phyloP scores from a whole-genome alignment of 2,329 filamentous ascomycete genomes.

The Rhinocladiella similis region DNA sequence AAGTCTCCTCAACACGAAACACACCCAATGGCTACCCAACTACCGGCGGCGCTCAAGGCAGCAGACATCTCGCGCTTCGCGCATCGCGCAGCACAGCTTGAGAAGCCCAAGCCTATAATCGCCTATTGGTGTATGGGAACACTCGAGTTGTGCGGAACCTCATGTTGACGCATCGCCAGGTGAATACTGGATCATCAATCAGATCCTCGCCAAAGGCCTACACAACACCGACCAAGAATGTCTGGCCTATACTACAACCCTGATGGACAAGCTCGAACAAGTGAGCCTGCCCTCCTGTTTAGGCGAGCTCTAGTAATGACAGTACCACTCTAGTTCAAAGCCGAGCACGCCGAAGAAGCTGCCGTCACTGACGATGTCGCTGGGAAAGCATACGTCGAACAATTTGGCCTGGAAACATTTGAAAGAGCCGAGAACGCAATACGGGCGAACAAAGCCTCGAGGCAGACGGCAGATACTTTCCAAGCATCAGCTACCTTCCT shows the following conservation, averaged over 20 bases:
- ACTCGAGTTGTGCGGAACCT: slow-evolving; percentile 9
- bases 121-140: slow-evolving; percentile 87
- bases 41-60: slow-evolving; percentile 73
- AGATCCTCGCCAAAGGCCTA: slow-evolving; percentile 78
- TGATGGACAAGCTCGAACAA: slow-evolving; percentile 91
- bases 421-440: slow-evolving; percentile 79
- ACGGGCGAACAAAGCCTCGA: slow-evolving; percentile 78
- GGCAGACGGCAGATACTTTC: slow-evolving; percentile 91
- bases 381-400: slow-evolving; percentile 88
- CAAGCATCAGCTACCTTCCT: slow-evolving; percentile 91
- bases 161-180: slow-evolving; percentile 51
- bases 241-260: slow-evolving; percentile 72
- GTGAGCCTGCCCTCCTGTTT: slow-evolving; percentile 42
- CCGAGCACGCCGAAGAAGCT: slow-evolving; percentile 72
- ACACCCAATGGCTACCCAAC: slow-evolving; percentile 64
- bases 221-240: slow-evolving; percentile 78
- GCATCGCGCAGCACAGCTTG: slow-evolving; percentile 78
- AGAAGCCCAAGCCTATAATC: slow-evolving; percentile 80
- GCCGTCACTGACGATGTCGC: slow-evolving; percentile 81
- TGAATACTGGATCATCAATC: slow-evolving; percentile 89
- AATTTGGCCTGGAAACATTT: slow-evolving; percentile 89
- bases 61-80: slow-evolving; percentile 84
- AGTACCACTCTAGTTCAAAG: slow-evolving; percentile 59
- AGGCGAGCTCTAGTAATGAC: neutral
- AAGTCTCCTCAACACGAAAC: too few species aligned